Conservation (phyloP, 2,329 filamentous ascomycete species). For the Drechslerella coelobrocha region DNA sequence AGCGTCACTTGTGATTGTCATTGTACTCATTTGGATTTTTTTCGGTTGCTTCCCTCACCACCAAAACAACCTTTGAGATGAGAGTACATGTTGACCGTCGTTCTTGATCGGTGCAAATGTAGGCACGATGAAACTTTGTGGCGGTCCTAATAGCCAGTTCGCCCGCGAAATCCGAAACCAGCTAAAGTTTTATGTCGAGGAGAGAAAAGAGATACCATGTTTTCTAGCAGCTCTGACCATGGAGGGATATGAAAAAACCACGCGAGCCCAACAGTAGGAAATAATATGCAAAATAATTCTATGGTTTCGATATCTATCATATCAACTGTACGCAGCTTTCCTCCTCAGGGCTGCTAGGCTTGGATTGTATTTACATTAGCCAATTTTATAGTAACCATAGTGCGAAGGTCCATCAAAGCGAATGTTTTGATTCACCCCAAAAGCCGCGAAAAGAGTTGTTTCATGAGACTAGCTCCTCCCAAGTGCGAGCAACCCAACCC, state of each 20-base stretch:
- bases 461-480: too few relatives aligned
- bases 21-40: not conserved
- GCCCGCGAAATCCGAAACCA: slow-evolving; percentile 82
- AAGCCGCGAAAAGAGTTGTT: too few relatives aligned
- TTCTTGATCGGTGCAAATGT: slow-evolving; percentile 89
- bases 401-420: too few relatives aligned
- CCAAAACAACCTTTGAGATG: slow-evolving; percentile 54
- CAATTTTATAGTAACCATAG: too few relatives aligned
- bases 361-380: too few relatives aligned
- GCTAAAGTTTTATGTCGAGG: slow-evolving; percentile 95
- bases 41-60: too few relatives aligned
- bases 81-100: slow-evolving; percentile 63
- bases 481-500: too few relatives aligned
- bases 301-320: not conserved
- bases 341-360: not conserved
- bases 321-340: not conserved
- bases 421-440: too few relatives aligned
- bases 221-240: slow-evolving; percentile 54
- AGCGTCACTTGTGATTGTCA: too few relatives aligned
- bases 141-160: slow-evolving; percentile 85
- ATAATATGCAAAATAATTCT: not conserved
- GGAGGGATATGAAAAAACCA: slow-evolving; percentile 55
- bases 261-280: slow-evolving; percentile 52
- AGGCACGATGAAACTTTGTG: slow-evolving; percentile 97
- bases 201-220: slow-evolving; percentile 63